Evolutionary conservation across 495 filamentous ascomycete genomes (phyloP), one percentile per base, ranked within the genome.

Genomic region (Parachaetomium inaequale): DNA sequence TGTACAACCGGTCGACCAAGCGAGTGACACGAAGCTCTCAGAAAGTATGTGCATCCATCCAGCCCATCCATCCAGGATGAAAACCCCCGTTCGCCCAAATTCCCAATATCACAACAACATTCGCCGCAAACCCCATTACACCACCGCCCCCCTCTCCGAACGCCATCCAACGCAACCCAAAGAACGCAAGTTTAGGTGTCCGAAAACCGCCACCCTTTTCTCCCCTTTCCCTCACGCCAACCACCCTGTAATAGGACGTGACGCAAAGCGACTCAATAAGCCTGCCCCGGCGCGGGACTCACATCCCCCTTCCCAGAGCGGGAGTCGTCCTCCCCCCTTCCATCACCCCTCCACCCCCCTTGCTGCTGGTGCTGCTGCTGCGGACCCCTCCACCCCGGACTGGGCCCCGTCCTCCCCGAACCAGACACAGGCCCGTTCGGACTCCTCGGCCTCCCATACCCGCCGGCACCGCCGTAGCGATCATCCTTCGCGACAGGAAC

Each of bases 211-310:
- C 34, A 26, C 23, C 7, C 29, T 19, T 11, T 6, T 14, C 17
- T 4, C 26, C 4, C 15, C 15, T 17, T 5, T 17, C 7, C 50
- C 50, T n/a, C 32, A 53, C 29, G 29, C 29, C 50, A 17, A 42
- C 14, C 15, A 42, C 14, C 38, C 12, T 2, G 34, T 12, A 36
- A 4, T 2, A 21, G n/a, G 15, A 36, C 31, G 6, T 5, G 17
- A 36, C 31, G n/a, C n/a, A 19, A 21, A 21, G 7, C 2, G 15
- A 7, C 31, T 59, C 34, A 65, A 38, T 65, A 65, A 19, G 63
- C 63, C 63, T 65, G 63, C 32, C 63, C 63, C 17, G 58, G 58
- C 58, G 56, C 47, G 2, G 62, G 55, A 17, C 47, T 42, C 54
- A 36, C 55, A 26, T 49, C n/a, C 14, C 38, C 61, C 11, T 47